Conservation (phyloP, 352 stramenopile species). For the Phytophthora pini region DNA sequence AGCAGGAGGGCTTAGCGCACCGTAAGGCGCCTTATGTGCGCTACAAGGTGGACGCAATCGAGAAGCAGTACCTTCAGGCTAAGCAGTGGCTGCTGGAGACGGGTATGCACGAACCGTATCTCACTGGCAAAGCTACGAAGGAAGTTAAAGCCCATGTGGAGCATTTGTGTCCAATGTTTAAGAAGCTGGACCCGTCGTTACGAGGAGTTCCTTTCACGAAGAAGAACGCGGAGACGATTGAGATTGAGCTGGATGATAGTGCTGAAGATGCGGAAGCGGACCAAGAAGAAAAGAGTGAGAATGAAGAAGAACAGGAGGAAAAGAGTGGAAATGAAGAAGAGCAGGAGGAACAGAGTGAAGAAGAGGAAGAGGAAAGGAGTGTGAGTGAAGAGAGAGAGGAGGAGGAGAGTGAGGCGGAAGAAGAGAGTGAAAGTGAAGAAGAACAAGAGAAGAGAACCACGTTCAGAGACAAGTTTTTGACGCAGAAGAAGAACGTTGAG, state of each 20-base stretch:
- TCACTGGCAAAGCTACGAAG: slow-evolving; percentile 28
- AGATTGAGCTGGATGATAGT: slow-evolving; percentile 33
- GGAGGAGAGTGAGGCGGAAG: too few relatives aligned
- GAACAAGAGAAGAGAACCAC: slow-evolving; percentile 14
- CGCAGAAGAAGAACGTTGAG: background rate
- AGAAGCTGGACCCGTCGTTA: slow-evolving; percentile 36
- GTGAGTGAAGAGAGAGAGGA: background rate
- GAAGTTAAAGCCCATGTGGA: slow-evolving; percentile 42
- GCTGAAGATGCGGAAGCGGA: slow-evolving; percentile 12
- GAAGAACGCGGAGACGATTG: slow-evolving; percentile 30
- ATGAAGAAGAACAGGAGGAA: slow-evolving; percentile 7
- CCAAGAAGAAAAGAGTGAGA: slow-evolving; percentile 8
- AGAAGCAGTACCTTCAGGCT: slow-evolving; percentile 50
- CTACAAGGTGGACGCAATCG: slow-evolving; percentile 40
- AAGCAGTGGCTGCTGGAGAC: slow-evolving; percentile 50
- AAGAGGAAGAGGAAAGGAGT: slow-evolving; percentile 12
- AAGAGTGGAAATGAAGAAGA: slow-evolving; percentile 5
- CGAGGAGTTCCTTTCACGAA: slow-evolving; percentile 29
- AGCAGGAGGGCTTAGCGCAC: slow-evolving; percentile 28
- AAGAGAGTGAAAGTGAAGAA: too few relatives aligned
- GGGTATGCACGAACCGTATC: slow-evolving; percentile 40
- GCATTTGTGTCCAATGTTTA: slow-evolving; percentile 35
- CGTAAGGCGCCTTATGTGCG: slow-evolving; percentile 36
- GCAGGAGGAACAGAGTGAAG: slow-evolving; percentile 6
- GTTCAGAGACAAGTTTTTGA: slow-evolving; percentile 16